Conservation (phyloP, 2,329 filamentous ascomycete genomes). For the Aspergillus fumigatus region DNA sequence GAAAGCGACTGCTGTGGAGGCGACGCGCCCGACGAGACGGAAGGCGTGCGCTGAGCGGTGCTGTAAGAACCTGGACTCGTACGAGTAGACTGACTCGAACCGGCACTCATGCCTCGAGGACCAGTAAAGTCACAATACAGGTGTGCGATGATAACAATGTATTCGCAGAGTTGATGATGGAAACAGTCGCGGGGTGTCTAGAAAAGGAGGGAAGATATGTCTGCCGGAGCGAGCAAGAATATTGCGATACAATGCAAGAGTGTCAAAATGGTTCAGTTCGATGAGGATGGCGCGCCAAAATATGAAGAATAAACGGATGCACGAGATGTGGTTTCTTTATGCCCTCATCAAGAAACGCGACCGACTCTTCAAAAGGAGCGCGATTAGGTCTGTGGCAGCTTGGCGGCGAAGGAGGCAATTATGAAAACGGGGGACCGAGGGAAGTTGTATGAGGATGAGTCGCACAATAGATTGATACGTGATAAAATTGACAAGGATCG, state of each 20-base stretch:
- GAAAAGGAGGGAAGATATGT: background rate
- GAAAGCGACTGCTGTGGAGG: constrained; percentile 32
- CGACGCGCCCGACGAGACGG: constrained; percentile 37
- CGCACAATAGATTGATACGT: constrained; percentile 1
- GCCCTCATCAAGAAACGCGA: background rate
- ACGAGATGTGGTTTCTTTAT: background rate
- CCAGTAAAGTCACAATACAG: background rate
- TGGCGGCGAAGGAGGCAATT: constrained; percentile 7
- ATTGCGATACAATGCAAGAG: background rate
- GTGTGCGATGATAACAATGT: background rate
- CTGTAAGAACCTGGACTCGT: constrained; percentile 39
- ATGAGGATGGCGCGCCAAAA: background rate
- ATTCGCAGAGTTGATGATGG: background rate
- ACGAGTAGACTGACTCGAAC: constrained; percentile 38
- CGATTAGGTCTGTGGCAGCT: background rate
- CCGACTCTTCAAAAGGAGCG: background rate
- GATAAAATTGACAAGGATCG: background rate
- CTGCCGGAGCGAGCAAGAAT: background rate
- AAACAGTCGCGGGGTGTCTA: background rate
- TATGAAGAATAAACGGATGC: background rate
- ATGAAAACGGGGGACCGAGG: constrained; percentile 16
- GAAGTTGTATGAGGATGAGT: background rate
- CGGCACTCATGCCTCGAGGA: constrained; percentile 38
- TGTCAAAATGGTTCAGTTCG: background rate
- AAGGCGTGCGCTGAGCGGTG: constrained; percentile 37